These are phyloP conservation scores for Rubia tinctorum DNA, from an alignment of 305 asterid genomes.

Conservation along the genomic window DNA sequence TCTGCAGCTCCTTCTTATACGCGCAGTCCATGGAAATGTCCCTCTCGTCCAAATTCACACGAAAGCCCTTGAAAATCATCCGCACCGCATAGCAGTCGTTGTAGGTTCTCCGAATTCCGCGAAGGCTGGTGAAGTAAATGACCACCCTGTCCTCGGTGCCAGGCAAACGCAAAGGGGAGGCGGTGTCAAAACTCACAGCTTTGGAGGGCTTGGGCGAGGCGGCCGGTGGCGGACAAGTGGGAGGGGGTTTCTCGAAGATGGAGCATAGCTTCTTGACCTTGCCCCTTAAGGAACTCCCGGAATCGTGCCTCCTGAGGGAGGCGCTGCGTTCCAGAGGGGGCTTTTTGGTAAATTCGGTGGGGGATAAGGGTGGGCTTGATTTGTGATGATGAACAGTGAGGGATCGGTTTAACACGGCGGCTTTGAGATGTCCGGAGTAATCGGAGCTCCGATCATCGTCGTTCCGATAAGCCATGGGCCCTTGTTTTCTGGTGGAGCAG, in stretches of 20 bases:
- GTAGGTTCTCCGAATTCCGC: conserved; percentile 78
- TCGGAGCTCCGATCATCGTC: conserved; percentile 9
- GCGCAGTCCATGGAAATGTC: conserved; percentile 77
- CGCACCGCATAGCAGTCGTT: conserved; percentile 70
- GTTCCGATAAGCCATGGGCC: conserved; percentile 16
- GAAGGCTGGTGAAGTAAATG: conserved; percentile 79
- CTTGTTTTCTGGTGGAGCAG: background rate
- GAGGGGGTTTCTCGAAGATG: conserved; percentile 45
- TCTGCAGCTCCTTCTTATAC: conserved; percentile 57
- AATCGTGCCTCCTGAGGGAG: conserved; percentile 42
- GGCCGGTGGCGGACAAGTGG: background rate
- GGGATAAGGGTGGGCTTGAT: conserved; percentile 14
- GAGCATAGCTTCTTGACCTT: conserved; percentile 65
- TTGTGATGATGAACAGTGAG: conserved; percentile 37
- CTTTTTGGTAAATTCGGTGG: conserved; percentile 26
- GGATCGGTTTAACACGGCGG: conserved; percentile 43
- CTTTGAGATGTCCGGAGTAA: conserved; percentile 5
- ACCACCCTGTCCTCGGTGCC: conserved; percentile 80
- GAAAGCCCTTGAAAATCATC: conserved; percentile 63
- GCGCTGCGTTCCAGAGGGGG: conserved; percentile 47
- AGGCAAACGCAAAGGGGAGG: conserved; percentile 27
- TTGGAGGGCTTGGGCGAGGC: conserved; percentile 31
- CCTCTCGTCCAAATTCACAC: conserved; percentile 64
- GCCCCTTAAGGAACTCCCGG: conserved; percentile 61
- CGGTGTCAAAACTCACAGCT: conserved; percentile 28